A percentile compares a stretch with the other conserved stretches of the same genome.
Evolutionary conservation across 1,139 yeast species (phyloP).

Genomic region (Scheffersomyces lignicola): DNA sequence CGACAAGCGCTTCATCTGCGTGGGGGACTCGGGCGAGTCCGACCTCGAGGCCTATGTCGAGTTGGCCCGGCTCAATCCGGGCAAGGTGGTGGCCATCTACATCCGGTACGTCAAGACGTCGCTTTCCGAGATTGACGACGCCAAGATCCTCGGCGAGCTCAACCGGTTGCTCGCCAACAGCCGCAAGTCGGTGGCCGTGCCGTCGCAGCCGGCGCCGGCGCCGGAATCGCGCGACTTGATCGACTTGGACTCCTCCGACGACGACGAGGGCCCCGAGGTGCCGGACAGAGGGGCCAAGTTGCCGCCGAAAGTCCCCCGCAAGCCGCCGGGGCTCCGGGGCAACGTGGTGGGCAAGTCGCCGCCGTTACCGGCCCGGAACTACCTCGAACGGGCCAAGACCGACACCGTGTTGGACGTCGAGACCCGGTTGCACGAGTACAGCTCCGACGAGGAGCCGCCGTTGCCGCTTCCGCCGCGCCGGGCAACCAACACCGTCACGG

Average conservation of each 20-base stretch:
- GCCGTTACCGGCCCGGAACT: conserved; percentile 19
- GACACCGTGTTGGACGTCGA: conserved; percentile 5
- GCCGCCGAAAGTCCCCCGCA: conserved; percentile 43
- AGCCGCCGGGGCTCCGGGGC: conserved; percentile 36
- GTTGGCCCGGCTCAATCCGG: conserved; percentile 61
- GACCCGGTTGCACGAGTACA: no score
- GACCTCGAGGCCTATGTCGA: conserved; percentile 90
- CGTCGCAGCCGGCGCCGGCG: conserved; percentile 4
- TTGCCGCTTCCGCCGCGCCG: conserved; percentile 12
- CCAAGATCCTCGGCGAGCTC: conserved; percentile 36
- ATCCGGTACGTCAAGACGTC: conserved; percentile 78
- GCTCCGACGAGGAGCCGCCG: conserved; percentile 10
- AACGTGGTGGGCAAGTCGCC: conserved; percentile 21
- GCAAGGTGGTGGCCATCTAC: conserved; percentile 69
- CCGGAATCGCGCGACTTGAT: conserved; percentile 29
- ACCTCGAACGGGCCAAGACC: conserved; percentile 7
- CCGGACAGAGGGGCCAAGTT: conserved; percentile 19
- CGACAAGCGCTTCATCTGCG: conserved; percentile 68
- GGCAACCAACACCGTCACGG: conserved; percentile 8
- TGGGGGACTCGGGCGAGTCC: conserved; percentile 96
- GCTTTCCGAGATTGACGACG: conserved; percentile 55
- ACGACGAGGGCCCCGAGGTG: background rate
- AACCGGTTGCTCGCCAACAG: conserved; percentile 15
- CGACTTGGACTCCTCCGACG: conserved; percentile 21
- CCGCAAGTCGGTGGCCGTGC: conserved; percentile 12